Evolutionary conservation across 2,329 filamentous ascomycete species (phyloP), one percentile per base, ranked within the genome.

Genomic region (Sporothrix pallida): DNA sequence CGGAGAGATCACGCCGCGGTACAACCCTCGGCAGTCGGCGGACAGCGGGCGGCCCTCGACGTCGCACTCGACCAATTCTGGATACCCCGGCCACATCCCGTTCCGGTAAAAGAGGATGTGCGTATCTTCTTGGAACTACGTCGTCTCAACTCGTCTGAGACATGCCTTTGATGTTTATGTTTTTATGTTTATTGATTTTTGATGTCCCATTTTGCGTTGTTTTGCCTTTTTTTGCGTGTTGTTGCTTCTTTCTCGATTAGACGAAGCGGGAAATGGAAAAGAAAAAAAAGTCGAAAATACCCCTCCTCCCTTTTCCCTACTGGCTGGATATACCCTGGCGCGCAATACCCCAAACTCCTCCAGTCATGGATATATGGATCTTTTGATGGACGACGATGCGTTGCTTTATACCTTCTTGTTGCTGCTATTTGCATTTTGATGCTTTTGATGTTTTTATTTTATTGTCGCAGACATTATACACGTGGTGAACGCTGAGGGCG

Each of bases 31-130:
- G 82, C 91, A 91, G 82, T 97, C 94, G 81, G 93, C 92, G 82
- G 94, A 97, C 84, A 96, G 93, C 86, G 94, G 94, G 82, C 93
- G 94, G 81, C 94, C 94, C 82, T 95, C 93, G 81, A 97, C 94
- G 86, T 96, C 94, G 86, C 93, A 97, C 91, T 97, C 94, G 88
- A 93, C 92, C 81, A 90, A 90, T 92, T 95, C 93, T 90, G 93
- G 93, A 94, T 96, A 96, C 93, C 93, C 94, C 88, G 93, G 90
- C 87, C 93, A 92, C 78, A 92, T 94, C 88, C 92, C 93, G 89
- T 94, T 92, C 87, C 93, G 93, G 92, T 95, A 92, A 68, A 91
- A 90, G 91, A 90, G 84, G 85, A 81, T 80, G 31, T 37, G 31
- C 31, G 31, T 37, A 37, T 37, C 31, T 37, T 37, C 31, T 37